Percentiles rank a stretch among this genome's conserved stretches.
Evolutionary conservation across 2,329 filamentous ascomycete species (phyloP).

Genomic region (Tolypocladium pustulatum): DNA sequence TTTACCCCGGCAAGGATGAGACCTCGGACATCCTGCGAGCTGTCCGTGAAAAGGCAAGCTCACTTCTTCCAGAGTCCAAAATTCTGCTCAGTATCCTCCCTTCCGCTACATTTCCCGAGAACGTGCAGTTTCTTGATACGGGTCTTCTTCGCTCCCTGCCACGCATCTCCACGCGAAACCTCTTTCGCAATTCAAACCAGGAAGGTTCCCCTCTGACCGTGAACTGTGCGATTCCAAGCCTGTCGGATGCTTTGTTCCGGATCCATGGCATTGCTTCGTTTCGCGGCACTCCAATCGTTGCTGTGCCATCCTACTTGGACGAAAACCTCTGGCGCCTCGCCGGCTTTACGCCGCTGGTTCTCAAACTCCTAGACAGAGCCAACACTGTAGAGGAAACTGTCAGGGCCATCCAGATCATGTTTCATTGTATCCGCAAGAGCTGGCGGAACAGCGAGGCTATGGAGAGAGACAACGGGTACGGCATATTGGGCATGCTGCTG

Average conservation of each 20-base stretch:
- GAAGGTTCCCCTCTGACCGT: slow-evolving; percentile 68
- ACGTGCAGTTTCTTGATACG: slow-evolving; percentile 68
- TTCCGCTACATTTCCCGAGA: slow-evolving; percentile 67
- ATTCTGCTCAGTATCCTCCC: slow-evolving; percentile 79
- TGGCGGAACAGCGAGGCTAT: slow-evolving; percentile 99
- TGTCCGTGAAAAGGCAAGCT: slow-evolving; percentile 75
- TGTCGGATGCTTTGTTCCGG: slow-evolving; percentile 80
- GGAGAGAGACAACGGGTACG: slow-evolving; percentile 91
- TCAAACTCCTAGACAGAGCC: slow-evolving; percentile 77
- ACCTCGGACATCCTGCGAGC: slow-evolving; percentile 84
- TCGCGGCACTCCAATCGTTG: slow-evolving; percentile 72
- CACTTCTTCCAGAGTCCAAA: slow-evolving; percentile 68
- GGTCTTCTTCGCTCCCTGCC: slow-evolving; percentile 69
- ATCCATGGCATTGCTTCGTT: slow-evolving; percentile 73
- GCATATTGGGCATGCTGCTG: slow-evolving; percentile 72
- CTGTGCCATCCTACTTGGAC: slow-evolving; percentile 74
- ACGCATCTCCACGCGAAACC: slow-evolving; percentile 56
- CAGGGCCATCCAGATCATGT: slow-evolving; percentile 71
- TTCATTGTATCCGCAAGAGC: slow-evolving; percentile 76
- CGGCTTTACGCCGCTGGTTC: slow-evolving; percentile 76
- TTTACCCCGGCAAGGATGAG: slow-evolving; percentile 83
- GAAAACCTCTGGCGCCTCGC: slow-evolving; percentile 87
- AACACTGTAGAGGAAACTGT: slow-evolving; percentile 59
- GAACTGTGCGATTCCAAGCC: slow-evolving; percentile 76
- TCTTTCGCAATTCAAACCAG: slow-evolving; percentile 25